Base-by-base conservation (phyloP, 163 green algal species). In the Trebouxiophyceae sp. region DNA sequence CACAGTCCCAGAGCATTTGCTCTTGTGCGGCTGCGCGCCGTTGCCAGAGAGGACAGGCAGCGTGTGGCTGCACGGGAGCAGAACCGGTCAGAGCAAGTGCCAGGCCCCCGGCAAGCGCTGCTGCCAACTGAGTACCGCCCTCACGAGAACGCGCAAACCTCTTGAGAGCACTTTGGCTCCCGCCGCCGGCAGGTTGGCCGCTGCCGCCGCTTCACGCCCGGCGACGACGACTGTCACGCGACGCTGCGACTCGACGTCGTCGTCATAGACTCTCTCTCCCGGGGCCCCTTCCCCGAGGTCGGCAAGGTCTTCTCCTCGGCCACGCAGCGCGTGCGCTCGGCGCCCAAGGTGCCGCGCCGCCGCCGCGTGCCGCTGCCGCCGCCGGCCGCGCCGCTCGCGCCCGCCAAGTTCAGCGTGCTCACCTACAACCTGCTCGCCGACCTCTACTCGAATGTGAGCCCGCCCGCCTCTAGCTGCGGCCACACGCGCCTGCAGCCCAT, bases 381-480 rank as follows among this genome's bases (percentile, higher is more conserved):
- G 26, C 74, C 77, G 2, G 45, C 45, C 28, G 56, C 46, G 4
- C 62, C 68, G 31, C 24, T 54, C 26, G 45, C 34, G 3, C 57
- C 67, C 44, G 74, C 83, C 33, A 83, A 79, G 19, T 99, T 99
- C 83, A 97, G 90, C 8, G 73, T 96, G 64, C 79, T 98, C 34
- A 90, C 81, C 4, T 99, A 97, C 84, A 99, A 99, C 81, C 79
- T 98, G 57, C 83, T 99, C 54, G 91, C 93, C 3, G 93, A 99
- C 73, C 76, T 99, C 58, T 99, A 99, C 69, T 89, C 93, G 24
- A 95, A 87, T 70, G 84, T 91, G 33, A 60, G 60, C 16, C 39
- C 39, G 12, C 39, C 39, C n/a, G n/a, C n/a, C n/a, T n/a, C n/a
- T n/a, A n/a, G n/a, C n/a, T n/a, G n/a, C n/a, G n/a, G n/a, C n/a